phyloP scores from a whole-genome alignment of 2,329 filamentous ascomycete species.

The Xylariaceae sp. region DNA sequence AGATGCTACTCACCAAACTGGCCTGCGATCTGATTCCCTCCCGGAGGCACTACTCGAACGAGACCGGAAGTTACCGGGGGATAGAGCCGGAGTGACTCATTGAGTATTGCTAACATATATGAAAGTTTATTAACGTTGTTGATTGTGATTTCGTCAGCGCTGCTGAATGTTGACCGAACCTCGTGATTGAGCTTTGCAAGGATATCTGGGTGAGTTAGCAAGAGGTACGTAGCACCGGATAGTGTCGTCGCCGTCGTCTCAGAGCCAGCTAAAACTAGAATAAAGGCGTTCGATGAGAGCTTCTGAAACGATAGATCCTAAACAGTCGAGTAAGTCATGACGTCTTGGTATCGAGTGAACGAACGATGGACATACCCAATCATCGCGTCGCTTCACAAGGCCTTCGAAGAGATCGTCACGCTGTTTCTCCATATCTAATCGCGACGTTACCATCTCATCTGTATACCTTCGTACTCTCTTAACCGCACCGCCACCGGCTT shows the following conservation, averaged over 20 bases:
- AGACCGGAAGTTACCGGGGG: conserved; percentile 37
- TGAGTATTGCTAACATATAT: conserved; percentile 48
- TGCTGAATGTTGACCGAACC: conserved; percentile 42
- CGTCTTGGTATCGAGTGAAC: background rate
- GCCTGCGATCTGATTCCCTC: conserved; percentile 29
- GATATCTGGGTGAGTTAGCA: conserved; percentile 36
- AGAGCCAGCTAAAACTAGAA: conserved; percentile 34
- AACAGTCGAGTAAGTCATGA: background rate
- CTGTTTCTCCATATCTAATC: conserved; percentile 27
- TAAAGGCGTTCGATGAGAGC: conserved; percentile 31
- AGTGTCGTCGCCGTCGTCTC: conserved; percentile 37
- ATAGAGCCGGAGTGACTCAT: conserved; percentile 48
- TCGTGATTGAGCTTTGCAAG: conserved; percentile 42
- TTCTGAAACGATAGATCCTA: conserved; percentile 34
- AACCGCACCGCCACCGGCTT: conserved; percentile 15
- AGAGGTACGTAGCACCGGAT: conserved; percentile 34
- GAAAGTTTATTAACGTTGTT: conserved; percentile 37
- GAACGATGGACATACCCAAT: conserved; percentile 28
- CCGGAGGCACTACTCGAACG: conserved; percentile 27
- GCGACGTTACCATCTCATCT: conserved; percentile 26
- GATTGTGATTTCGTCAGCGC: conserved; percentile 43
- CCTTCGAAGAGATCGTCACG: conserved; percentile 38
- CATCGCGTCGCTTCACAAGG: conserved; percentile 36
- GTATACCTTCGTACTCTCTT: conserved; percentile 20
- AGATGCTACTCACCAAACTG: too few relatives aligned